These are phyloP conservation scores for Suillus cothurnatus DNA, from an alignment of 768 basidiomycete species.

Conservation along the genomic window DNA sequence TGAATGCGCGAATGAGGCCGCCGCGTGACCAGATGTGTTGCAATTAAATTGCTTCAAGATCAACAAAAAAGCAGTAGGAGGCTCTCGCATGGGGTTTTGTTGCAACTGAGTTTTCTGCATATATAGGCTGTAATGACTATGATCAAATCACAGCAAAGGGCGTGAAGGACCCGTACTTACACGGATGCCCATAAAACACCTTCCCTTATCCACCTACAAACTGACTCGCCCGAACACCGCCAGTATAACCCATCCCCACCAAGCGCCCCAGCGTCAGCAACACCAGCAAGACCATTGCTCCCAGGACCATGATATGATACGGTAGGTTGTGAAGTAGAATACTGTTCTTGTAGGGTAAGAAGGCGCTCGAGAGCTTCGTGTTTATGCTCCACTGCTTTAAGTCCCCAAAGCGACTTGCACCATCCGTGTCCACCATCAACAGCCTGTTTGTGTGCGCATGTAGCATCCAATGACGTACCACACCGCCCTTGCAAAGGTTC, in stretches of 20 bases:
- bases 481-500: conserved; percentile 94
- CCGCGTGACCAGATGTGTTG: too few species aligned
- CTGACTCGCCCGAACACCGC: conserved; percentile 37
- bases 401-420: conserved; percentile 86
- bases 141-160: too few species aligned
- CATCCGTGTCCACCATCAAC: conserved; percentile 94
- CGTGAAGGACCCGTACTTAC: too few species aligned
- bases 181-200: conserved; percentile 33
- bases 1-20: too few species aligned
- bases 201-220: conserved; percentile 47
- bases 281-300: conserved; percentile 21
- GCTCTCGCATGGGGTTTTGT: too few species aligned
- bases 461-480: conserved; percentile 90
- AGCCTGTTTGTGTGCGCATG: conserved; percentile 75
- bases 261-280: conserved; percentile 30
- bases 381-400: too few species aligned
- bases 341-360: conserved; percentile 28
- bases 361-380: too few species aligned
- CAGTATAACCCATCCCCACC: conserved; percentile 27
- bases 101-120: too few species aligned
- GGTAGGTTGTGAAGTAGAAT: conserved; percentile 24
- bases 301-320: conserved; percentile 18
- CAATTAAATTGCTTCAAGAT: too few species aligned
- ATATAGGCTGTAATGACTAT: too few species aligned
- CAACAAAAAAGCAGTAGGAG: too few species aligned